Evolutionary conservation across 805 yeast genomes (phyloP).

Genomic region (Candida patagonica): DNA sequence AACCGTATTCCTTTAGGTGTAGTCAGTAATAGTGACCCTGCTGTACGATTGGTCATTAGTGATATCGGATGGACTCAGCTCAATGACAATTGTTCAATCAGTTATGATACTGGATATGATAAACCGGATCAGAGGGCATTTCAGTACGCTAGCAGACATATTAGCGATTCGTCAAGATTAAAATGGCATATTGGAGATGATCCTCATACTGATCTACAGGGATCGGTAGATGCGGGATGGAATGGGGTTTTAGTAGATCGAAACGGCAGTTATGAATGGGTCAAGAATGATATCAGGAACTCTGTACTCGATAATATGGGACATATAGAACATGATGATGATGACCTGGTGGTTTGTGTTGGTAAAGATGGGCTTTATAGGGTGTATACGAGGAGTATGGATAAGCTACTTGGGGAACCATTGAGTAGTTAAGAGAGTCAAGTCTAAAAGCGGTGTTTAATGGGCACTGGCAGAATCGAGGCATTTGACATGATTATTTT

Average conservation of each 20-base stretch:
- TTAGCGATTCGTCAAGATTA: not conserved
- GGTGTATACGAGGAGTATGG: not conserved
- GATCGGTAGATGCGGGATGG: conserved; percentile 16
- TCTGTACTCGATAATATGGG: not conserved
- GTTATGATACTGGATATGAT: conserved; percentile 16
- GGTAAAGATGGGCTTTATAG: not conserved
- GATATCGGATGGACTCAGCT: conserved; percentile 8
- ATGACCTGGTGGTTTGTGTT: not conserved
- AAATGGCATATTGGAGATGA: conserved; percentile 20
- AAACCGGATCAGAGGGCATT: conserved; percentile 16
- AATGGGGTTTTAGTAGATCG: conserved; percentile 15
- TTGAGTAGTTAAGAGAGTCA: too few species aligned
- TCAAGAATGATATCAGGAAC: not conserved
- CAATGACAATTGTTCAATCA: conserved; percentile 3
- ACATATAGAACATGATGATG: not conserved
- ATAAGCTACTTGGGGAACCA: not conserved
- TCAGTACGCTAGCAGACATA: conserved; percentile 3
- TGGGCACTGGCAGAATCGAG: too few species aligned
- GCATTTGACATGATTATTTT: too few species aligned
- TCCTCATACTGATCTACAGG: conserved; percentile 12
- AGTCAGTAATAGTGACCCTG: conserved; percentile 17
- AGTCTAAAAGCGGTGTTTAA: too few species aligned
- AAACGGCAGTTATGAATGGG: not conserved
- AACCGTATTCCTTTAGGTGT: conserved; percentile 10
- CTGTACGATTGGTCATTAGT: conserved; percentile 11